Conservation (phyloP, 306 rosid genomes). For the Fragaria ananassa region DNA sequence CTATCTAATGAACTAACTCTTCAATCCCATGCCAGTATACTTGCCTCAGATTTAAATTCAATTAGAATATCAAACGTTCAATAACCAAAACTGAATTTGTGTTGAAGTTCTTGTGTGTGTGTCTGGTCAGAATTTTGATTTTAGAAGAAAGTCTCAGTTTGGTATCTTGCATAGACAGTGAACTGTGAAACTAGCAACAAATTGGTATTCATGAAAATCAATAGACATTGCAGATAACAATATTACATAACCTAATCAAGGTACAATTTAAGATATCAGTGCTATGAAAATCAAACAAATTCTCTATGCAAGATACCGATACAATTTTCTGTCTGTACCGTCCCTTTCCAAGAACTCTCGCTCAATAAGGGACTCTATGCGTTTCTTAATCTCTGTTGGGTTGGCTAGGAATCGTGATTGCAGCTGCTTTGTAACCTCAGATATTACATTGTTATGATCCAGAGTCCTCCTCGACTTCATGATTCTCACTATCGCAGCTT, state of each 20-base stretch:
- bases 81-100: no score
- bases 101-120: no score
- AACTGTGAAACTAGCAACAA: constrained; percentile 14
- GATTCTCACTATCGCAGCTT: constrained; percentile 77
- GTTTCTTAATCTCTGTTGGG: constrained; percentile 73
- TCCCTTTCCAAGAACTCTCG: constrained; percentile 86
- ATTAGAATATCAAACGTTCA: no score
- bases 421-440: constrained; percentile 80
- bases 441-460: constrained; percentile 73
- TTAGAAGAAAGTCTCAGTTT: neutral
- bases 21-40: no score
- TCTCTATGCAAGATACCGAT: constrained; percentile 56
- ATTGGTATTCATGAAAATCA: constrained; percentile 22
- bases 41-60: no score
- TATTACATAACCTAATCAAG: constrained; percentile 24
- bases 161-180: neutral
- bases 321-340: constrained; percentile 50
- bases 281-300: constrained; percentile 11
- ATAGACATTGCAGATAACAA: constrained; percentile 16
- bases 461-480: constrained; percentile 77
- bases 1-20: no score
- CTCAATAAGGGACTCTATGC: constrained; percentile 86
- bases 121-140: no score
- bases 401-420: constrained; percentile 68
- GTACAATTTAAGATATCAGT: constrained; percentile 28